These are phyloP conservation scores for Priceomyces melissophilus DNA, from an alignment of 805 yeast genomes.

Conservation along the genomic window DNA sequence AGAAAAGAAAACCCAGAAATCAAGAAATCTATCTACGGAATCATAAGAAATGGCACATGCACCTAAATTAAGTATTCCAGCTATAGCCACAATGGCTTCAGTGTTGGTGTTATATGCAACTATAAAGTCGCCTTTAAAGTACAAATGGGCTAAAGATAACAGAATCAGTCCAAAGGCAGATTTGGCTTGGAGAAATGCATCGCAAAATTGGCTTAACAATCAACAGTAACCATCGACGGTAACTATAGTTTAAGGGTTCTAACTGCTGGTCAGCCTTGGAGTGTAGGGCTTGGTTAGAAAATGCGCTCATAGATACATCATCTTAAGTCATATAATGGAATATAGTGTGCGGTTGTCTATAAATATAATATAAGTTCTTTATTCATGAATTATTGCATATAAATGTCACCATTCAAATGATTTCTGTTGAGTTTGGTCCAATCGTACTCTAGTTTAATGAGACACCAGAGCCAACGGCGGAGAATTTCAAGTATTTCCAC, in stretches of 20 bases:
- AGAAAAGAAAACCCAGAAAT: neutral
- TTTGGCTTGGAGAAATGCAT: slow-evolving; percentile 46
- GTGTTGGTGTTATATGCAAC: slow-evolving; percentile 33
- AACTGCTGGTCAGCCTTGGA: too few relatives aligned
- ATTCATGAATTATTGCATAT: neutral
- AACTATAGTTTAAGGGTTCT: too few relatives aligned
- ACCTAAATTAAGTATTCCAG: slow-evolving; percentile 38
- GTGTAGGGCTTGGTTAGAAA: too few relatives aligned
- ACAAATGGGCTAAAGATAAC: slow-evolving; percentile 39
- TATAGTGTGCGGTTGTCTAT: too few relatives aligned
- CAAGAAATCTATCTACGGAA: neutral
- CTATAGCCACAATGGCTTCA: slow-evolving; percentile 41
- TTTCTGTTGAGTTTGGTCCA: slow-evolving; percentile 31
- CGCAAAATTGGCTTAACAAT: slow-evolving; percentile 41
- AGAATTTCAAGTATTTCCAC: slow-evolving; percentile 72
- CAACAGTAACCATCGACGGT: slow-evolving; percentile 8
- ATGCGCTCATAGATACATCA: too few relatives aligned
- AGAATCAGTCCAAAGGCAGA: slow-evolving; percentile 46
- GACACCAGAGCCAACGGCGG: slow-evolving; percentile 88
- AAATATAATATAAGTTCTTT: neutral
- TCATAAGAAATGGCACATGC: slow-evolving; percentile 25
- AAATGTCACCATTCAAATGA: slow-evolving; percentile 1
- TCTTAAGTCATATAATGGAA: too few relatives aligned
- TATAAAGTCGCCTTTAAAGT: slow-evolving; percentile 42
- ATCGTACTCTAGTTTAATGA: slow-evolving; percentile 81